A percentile compares a stretch with the other conserved stretches of the same genome.
Conservation (phyloP, 345 rosid species). For the Clausena lansium region DNA sequence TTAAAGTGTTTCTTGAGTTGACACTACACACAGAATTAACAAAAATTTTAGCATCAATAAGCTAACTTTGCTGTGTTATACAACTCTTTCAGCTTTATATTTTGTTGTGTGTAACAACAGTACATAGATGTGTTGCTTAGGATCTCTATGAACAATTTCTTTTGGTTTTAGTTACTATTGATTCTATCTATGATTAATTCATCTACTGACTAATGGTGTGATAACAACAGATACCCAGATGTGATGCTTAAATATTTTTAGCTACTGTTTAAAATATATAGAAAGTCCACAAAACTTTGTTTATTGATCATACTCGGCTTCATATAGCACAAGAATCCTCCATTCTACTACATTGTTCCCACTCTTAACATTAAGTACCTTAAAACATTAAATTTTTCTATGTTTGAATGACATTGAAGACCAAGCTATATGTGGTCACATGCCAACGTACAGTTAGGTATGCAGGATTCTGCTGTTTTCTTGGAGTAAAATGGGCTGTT, state of each 20-base stretch:
- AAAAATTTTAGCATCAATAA: too few relatives aligned
- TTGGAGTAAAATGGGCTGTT: too few relatives aligned
- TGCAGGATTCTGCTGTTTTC: not conserved
- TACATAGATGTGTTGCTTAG: too few relatives aligned
- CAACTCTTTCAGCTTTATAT: too few relatives aligned
- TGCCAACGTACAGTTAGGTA: not conserved
- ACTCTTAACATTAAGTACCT: not conserved
- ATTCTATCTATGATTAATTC: too few relatives aligned
- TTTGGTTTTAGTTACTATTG: not conserved
- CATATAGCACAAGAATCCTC: not conserved
- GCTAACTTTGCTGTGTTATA: too few relatives aligned
- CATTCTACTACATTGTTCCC: not conserved
- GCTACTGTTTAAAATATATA: too few relatives aligned
- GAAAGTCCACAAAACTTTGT: not conserved
- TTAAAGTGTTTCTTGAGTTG: too few relatives aligned
- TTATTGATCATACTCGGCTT: not conserved
- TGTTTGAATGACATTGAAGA: not conserved
- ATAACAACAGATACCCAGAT: too few relatives aligned
- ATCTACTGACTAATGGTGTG: too few relatives aligned
- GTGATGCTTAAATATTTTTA: not conserved
- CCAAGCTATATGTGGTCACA: not conserved
- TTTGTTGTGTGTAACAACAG: too few relatives aligned
- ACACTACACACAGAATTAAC: too few relatives aligned
- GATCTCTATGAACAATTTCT: not conserved
- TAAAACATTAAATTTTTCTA: not conserved